These are phyloP conservation scores for Chrysoporthe deuterocubensis DNA, from an alignment of 2,329 filamentous ascomycete genomes.

Conservation along the genomic window DNA sequence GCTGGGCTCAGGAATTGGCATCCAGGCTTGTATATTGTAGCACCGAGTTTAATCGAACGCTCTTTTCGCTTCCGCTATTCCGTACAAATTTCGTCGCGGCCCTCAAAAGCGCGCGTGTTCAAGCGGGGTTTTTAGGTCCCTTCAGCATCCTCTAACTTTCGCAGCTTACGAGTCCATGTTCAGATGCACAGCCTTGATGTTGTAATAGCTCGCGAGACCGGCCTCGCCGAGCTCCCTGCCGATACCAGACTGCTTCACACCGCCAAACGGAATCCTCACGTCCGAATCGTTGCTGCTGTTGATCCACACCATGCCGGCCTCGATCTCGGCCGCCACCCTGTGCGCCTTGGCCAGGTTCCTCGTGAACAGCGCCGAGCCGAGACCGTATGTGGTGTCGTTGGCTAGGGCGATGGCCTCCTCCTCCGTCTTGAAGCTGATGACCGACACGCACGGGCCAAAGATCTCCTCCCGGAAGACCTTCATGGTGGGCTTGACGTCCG, in stretches of 20 bases:
- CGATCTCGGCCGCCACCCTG: constrained; percentile 55
- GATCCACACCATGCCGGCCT: constrained; percentile 58
- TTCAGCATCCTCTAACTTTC: neutral
- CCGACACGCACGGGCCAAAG: constrained; percentile 42
- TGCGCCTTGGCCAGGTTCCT: constrained; percentile 53
- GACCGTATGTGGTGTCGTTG: constrained; percentile 58
- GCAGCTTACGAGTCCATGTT: constrained; percentile 37
- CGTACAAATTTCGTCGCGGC: no score
- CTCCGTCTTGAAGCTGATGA: constrained; percentile 41
- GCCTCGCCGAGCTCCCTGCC: constrained; percentile 44
- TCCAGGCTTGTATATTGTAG: no score
- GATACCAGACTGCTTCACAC: constrained; percentile 45
- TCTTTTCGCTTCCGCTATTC: no score
- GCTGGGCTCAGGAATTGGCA: no score
- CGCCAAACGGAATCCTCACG: constrained; percentile 58
- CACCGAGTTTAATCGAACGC: no score
- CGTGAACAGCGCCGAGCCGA: constrained; percentile 63
- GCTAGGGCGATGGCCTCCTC: constrained; percentile 42
- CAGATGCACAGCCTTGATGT: constrained; percentile 43
- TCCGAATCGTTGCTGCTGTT: constrained; percentile 48
- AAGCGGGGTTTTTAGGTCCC: neutral
- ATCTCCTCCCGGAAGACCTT: constrained; percentile 43
- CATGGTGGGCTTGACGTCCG: constrained; percentile 41
- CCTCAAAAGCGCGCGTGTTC: neutral
- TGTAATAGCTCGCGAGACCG: constrained; percentile 41